Conservation (phyloP, 2,329 filamentous ascomycete species). For the Phoma sp. region DNA sequence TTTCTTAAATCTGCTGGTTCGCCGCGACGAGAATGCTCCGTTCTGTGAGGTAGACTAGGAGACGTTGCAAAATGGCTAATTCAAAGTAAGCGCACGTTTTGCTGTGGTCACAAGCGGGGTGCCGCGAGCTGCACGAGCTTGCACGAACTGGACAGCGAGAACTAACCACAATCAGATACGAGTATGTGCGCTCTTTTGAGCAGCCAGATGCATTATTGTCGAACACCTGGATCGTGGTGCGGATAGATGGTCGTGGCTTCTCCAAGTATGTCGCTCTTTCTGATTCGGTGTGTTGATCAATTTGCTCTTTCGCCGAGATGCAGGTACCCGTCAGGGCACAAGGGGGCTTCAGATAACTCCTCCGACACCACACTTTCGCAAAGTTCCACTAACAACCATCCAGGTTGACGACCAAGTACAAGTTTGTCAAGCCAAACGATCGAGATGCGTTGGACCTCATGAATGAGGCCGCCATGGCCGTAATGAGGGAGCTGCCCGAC, state of each 20-base stretch:
- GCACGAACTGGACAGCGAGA: background rate
- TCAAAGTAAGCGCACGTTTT: constrained; percentile 14
- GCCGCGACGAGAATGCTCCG: constrained; percentile 5
- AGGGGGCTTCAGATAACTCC: background rate
- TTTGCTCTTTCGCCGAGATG: constrained; percentile 16
- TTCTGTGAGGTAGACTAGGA: constrained; percentile 5
- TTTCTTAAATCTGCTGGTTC: constrained; percentile 11
- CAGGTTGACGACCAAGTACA: constrained; percentile 82
- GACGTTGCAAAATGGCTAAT: constrained; percentile 14
- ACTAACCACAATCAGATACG: constrained; percentile 67
- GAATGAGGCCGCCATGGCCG: constrained; percentile 88
- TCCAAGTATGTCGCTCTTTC: constrained; percentile 70
- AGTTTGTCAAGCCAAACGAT: constrained; percentile 93
- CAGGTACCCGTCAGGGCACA: constrained; percentile 25
- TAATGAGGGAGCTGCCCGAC: constrained; percentile 83
- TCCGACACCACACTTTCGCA: background rate
- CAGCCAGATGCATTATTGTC: constrained; percentile 78
- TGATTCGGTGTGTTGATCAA: constrained; percentile 5
- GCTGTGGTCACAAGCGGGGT: background rate
- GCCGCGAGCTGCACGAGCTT: background rate
- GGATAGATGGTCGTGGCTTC: constrained; percentile 92
- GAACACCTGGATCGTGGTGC: constrained; percentile 94
- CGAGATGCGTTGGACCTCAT: constrained; percentile 85
- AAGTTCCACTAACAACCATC: background rate
- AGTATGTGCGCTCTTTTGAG: constrained; percentile 93